phyloP scores from a whole-genome alignment of 345 rosid genomes.

The Lumnitzera racemosa region DNA sequence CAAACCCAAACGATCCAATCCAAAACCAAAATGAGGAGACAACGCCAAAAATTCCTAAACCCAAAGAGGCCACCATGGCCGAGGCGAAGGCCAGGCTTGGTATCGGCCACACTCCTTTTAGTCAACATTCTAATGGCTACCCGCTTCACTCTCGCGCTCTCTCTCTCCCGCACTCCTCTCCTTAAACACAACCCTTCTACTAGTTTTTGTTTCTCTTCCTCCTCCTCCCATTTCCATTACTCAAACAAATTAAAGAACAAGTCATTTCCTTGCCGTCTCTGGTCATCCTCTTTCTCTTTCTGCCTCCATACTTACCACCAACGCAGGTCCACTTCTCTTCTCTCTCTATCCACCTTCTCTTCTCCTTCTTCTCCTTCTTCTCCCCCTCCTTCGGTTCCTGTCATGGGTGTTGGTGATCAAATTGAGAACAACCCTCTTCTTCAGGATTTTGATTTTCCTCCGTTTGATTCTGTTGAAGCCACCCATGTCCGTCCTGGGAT shows the following conservation, averaged over 20 bases:
- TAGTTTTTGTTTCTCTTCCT: background rate
- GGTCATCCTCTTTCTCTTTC: conserved; percentile 20
- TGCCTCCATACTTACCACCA: conserved; percentile 8
- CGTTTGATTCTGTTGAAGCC: conserved; percentile 59
- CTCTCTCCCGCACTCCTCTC: conserved; percentile 9
- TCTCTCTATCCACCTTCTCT: conserved; percentile 1
- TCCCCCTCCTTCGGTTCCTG: conserved; percentile 8
- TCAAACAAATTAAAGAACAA: background rate
- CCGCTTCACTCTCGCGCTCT: background rate
- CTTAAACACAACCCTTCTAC: background rate
- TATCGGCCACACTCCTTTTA: background rate
- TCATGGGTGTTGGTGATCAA: conserved; percentile 18
- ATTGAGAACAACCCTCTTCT: conserved; percentile 56
- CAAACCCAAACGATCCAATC: too few relatives aligned
- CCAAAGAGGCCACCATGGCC: background rate
- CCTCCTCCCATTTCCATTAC: background rate
- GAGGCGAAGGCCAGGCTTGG: fast-evolving
- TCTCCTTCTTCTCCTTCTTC: conserved; percentile 3
- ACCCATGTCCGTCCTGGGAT: conserved; percentile 71
- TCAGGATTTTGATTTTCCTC: conserved; percentile 68
- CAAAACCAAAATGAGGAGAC: too few relatives aligned
- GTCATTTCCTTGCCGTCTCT: conserved; percentile 15
- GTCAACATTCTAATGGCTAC: conserved; percentile 3
- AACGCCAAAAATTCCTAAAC: background rate
- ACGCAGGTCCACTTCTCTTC: conserved; percentile 1